These are phyloP conservation scores for Saussurea involucrata DNA, from an alignment of 129 eudicot genomes.

Conservation along the genomic window DNA sequence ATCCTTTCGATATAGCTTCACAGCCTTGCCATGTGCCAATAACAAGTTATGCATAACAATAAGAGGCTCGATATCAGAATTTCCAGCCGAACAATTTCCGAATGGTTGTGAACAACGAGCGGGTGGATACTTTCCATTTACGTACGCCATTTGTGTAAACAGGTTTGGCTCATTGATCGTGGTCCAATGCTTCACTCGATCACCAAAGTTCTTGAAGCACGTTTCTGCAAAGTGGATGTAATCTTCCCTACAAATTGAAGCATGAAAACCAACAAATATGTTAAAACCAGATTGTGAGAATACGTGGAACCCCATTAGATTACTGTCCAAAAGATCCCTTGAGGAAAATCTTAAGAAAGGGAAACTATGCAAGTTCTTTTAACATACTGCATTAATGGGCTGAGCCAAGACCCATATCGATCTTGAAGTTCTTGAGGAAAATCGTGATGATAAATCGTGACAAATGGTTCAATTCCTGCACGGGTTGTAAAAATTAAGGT, in stretches of 20 bases:
- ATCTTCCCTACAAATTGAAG: slow-evolving; percentile 64
- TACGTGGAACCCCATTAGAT: not conserved
- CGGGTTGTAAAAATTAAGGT: slow-evolving; percentile 3
- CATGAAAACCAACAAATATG: not conserved
- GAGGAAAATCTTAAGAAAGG: not conserved
- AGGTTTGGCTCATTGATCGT: slow-evolving; percentile 85
- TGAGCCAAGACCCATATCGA: slow-evolving; percentile 54
- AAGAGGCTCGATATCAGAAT: slow-evolving; percentile 77
- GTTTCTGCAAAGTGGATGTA: slow-evolving; percentile 63
- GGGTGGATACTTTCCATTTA: slow-evolving; percentile 56
- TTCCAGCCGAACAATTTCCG: slow-evolving; percentile 63
- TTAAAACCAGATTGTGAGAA: not conserved
- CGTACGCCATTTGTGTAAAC: slow-evolving; percentile 42
- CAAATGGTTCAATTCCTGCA: slow-evolving; percentile 55
- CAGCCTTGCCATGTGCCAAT: slow-evolving; percentile 81
- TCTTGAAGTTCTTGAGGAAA: slow-evolving; percentile 63
- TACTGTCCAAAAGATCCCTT: not conserved
- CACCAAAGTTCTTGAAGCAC: slow-evolving; percentile 70
- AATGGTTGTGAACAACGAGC: slow-evolving; percentile 79
- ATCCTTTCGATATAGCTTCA: slow-evolving; percentile 44
- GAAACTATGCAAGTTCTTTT: not conserved
- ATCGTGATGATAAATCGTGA: slow-evolving; percentile 55
- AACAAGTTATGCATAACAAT: slow-evolving; percentile 66
- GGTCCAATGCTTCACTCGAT: slow-evolving; percentile 79
- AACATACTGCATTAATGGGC: slow-evolving; percentile 65